Evolutionary conservation across 2,329 filamentous ascomycete genomes (phyloP).

Genomic region (Epichloe bromicola): DNA sequence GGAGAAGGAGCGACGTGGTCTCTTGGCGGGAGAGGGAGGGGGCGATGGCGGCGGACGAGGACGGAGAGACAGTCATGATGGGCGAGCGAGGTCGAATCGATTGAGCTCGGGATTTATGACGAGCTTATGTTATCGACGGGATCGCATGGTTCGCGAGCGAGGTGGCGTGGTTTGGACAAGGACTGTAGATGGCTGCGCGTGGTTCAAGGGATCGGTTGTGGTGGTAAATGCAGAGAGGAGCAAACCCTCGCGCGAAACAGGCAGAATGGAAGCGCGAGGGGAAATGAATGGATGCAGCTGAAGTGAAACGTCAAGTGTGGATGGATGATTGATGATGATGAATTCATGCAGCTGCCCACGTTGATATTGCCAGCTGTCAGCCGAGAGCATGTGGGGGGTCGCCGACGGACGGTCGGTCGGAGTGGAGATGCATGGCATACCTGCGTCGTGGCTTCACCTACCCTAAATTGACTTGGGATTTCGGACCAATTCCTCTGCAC

Average conservation of each 20-base stretch:
- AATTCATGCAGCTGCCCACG: constrained; percentile 2
- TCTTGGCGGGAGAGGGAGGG: constrained; percentile 36
- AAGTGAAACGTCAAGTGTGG: background rate
- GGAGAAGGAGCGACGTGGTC: constrained; percentile 41
- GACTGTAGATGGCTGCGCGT: no score
- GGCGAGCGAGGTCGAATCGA: background rate
- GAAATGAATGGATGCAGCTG: background rate
- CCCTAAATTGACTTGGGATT: no score
- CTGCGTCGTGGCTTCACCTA: no score
- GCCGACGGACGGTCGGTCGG: no score
- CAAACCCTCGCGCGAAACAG: no score
- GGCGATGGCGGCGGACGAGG: background rate
- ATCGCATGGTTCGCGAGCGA: background rate
- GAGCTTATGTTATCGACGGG: no score
- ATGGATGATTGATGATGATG: background rate
- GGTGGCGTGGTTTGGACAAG: no score
- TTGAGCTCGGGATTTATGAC: no score
- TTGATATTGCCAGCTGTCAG: constrained; percentile 2
- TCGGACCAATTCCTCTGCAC: no score
- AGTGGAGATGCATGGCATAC: no score
- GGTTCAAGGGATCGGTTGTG: no score
- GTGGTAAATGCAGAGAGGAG: no score
- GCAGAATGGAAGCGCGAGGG: background rate
- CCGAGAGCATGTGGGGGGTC: constrained; percentile 23
- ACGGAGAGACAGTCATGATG: background rate